Evolutionary conservation across 495 filamentous ascomycete species (phyloP), one percentile per base, ranked within the genome.

Genomic region (Elasticomyces elasticus): DNA sequence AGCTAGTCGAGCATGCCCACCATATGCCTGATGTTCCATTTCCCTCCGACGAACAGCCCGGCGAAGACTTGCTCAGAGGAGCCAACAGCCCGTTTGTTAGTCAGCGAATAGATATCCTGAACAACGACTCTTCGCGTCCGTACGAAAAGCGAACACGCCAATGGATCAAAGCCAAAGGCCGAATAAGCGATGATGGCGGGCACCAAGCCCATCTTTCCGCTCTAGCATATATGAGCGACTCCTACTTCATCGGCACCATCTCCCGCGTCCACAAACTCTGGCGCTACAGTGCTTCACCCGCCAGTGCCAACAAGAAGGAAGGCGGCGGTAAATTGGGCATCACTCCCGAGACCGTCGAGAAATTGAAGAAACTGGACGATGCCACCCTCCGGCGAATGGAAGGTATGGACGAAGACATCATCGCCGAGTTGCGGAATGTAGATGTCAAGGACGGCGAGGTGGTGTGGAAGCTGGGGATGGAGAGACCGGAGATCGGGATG

Each of bases 231-330:
- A 85, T 95, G 66, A 85, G 81, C 26, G 92, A 98, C 68, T 83
- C 76, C 54, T 91, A 84, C 70, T 96, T 98, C 71, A 86, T 98
- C 66, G 89, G 85, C 5, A 94, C 88, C n/a, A 78, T 94, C 19
- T 68, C 79, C 4, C 79, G 83, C 6, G 82, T 89, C 43, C 89
- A 94, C 66, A 73, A 79, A 52, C 74, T 91, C 27, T 82, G 80
- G 66, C 76, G 87, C 13, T 78, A 84, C 71, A 60, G 68, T 11
- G 52, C 69, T 3, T 64, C 60, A 5, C 35, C 53, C 25, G 17
- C 35, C 19, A 54, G 26, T 6, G 42, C 31, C 20, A 23, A 31
- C 38, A 59, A 54, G 30, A 69, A 73, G 35, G 28, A 54, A 51
- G 58, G 60, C 25, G 62, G 57, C 28, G 59, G 64, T 15, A 56